phyloP scores from a whole-genome alignment of 768 basidiomycete genomes.

The Boletus eberwhitei region DNA sequence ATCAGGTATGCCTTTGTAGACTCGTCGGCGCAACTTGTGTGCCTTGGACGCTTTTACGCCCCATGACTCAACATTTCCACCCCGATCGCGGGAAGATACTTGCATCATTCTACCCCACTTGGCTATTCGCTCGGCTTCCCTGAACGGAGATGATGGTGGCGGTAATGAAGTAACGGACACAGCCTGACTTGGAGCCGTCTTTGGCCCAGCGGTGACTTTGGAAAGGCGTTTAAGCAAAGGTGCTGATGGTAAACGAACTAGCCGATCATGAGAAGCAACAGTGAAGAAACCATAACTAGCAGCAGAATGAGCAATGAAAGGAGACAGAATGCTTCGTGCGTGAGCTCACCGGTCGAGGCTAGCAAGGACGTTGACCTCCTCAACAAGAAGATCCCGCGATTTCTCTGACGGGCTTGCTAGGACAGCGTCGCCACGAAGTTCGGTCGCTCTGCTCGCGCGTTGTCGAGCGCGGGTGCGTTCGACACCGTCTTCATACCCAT shows the following conservation, averaged over 20 bases:
- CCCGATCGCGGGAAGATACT: constrained; percentile 63
- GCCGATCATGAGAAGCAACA: constrained; percentile 76
- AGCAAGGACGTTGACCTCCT: constrained; percentile 68
- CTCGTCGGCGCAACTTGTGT: constrained; percentile 65
- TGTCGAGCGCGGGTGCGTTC: constrained; percentile 85
- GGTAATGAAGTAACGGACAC: constrained; percentile 47
- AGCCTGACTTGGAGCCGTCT: constrained; percentile 44
- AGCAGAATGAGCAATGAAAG: constrained; percentile 12
- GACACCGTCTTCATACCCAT: constrained; percentile 91
- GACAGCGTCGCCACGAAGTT: constrained; percentile 54
- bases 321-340: not conserved
- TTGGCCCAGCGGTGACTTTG: constrained; percentile 42
- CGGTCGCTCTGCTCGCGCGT: constrained; percentile 52
- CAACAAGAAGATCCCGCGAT: constrained; percentile 60
- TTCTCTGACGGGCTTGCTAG: constrained; percentile 59
- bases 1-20: constrained; percentile 96
- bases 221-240: constrained; percentile 61
- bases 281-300: constrained; percentile 90
- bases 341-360: constrained; percentile 81
- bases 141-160: constrained; percentile 43
- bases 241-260: constrained; percentile 64
- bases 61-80: constrained; percentile 79
- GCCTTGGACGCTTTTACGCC: constrained; percentile 59
- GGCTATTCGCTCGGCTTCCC: constrained; percentile 72
- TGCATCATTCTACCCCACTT: constrained; percentile 95